Evolutionary conservation across 371 early-diverging fungal genomes (phyloP).

Genomic region (Apophysomyces trapeziformis): DNA sequence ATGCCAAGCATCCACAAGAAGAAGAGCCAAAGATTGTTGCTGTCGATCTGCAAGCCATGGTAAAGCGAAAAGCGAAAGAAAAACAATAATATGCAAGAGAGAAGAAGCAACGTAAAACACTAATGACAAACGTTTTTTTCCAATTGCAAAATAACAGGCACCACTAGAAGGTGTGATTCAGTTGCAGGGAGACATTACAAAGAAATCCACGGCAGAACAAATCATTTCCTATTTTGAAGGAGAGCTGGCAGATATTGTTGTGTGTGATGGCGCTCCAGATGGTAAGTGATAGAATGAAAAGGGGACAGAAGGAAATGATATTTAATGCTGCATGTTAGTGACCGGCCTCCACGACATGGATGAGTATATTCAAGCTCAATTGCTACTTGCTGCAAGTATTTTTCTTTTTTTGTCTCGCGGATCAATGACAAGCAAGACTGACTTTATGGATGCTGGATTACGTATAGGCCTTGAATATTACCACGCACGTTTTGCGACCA

Average conservation of each 20-base stretch:
- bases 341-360: slow-evolving; percentile 99
- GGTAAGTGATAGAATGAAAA: slow-evolving; percentile 44
- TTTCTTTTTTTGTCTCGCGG: background rate
- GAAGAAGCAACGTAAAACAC: too few relatives aligned
- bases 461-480: slow-evolving; percentile 88
- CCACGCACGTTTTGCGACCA: slow-evolving; percentile 84
- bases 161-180: slow-evolving; percentile 94
- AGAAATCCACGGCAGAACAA: slow-evolving; percentile 86
- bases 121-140: too few relatives aligned
- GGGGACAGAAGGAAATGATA: too few relatives aligned
- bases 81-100: too few relatives aligned
- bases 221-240: slow-evolving; percentile 91
- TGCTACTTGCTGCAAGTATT: slow-evolving; percentile 78
- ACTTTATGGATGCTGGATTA: background rate
- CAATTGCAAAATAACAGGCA: slow-evolving; percentile 51
- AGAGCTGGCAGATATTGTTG: slow-evolving; percentile 90
- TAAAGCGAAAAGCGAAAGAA: slow-evolving; percentile 17
- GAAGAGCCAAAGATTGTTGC: slow-evolving; percentile 87
- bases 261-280: slow-evolving; percentile 99
- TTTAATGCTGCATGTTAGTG: slow-evolving; percentile 46
- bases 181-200: slow-evolving; percentile 99
- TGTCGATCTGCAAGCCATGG: slow-evolving; percentile 99
- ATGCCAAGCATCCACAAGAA: slow-evolving; percentile 56
- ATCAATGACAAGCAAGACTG: background rate
- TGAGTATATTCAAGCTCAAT: slow-evolving; percentile 98